phyloP scores from a whole-genome alignment of 768 basidiomycete genomes.

The Xerocomus potaroensis region DNA sequence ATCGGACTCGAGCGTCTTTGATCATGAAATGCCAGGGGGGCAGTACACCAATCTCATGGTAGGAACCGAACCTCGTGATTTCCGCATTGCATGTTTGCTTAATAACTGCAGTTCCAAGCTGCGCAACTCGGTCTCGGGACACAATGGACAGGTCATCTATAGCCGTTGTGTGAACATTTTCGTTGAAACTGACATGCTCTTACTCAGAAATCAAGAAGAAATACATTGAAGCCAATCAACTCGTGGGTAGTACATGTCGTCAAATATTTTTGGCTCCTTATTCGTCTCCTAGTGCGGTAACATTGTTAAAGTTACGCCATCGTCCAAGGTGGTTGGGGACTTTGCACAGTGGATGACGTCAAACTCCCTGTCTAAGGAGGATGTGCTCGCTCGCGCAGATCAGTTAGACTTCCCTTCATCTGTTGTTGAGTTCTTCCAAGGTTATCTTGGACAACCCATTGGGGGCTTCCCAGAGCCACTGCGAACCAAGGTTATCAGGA shows the following conservation, averaged over 20 bases:
- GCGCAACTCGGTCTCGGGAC: conserved; percentile 94
- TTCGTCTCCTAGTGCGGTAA: conserved; percentile 72
- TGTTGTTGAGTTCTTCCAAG: conserved; percentile 98
- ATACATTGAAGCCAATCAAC: conserved; percentile 95
- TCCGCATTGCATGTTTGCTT: conserved; percentile 17
- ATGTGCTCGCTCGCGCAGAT: conserved; percentile 83
- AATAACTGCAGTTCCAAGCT: conserved; percentile 82
- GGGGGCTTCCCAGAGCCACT: conserved; percentile 99
- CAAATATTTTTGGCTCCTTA: conserved; percentile 1
- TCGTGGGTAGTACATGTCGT: conserved; percentile 50
- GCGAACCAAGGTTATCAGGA: conserved; percentile 85
- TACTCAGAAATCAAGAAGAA: conserved; percentile 89
- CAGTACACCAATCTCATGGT: conserved; percentile 95
- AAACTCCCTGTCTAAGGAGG: conserved; percentile 81
- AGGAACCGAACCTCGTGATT: conserved; percentile 22
- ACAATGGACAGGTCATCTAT: conserved; percentile 77
- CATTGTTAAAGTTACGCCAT: conserved; percentile 98
- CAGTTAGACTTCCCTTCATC: conserved; percentile 96
- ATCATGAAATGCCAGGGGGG: conserved; percentile 99
- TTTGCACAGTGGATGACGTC: conserved; percentile 99
- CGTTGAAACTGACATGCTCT: conserved; percentile 4
- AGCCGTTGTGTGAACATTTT: conserved; percentile 1
- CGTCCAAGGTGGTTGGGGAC: conserved; percentile 98
- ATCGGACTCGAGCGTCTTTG: conserved; percentile 96
- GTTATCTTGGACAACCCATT: conserved; percentile 95